Evolutionary conservation across 1,284 basidiomycete genomes (phyloP).

Genomic region (Fistulinella cinereoalba): DNA sequence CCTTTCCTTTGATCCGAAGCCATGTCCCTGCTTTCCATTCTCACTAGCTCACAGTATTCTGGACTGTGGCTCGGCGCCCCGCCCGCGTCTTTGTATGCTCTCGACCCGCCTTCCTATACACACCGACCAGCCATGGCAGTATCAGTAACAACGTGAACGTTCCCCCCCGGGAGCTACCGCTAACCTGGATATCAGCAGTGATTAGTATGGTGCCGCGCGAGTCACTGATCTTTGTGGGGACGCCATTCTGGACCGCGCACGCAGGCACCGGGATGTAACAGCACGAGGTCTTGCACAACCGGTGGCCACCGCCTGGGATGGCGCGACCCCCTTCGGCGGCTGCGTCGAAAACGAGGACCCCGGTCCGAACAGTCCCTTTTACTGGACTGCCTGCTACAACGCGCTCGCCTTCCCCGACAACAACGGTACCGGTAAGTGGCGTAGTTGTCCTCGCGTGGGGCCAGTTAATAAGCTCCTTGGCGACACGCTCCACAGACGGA

Average conservation of each 20-base stretch:
- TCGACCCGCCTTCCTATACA: conserved; percentile 23
- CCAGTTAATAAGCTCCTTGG: no score
- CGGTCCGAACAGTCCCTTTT: conserved; percentile 32
- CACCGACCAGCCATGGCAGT: conserved; percentile 17
- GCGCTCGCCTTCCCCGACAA: conserved; percentile 35
- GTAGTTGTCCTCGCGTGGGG: background rate
- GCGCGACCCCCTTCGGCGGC: conserved; percentile 26
- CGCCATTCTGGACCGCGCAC: background rate
- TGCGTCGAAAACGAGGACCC: conserved; percentile 29
- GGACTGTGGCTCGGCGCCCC: background rate
- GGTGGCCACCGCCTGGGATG: conserved; percentile 27
- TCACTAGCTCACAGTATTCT: background rate
- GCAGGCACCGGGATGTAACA: conserved; percentile 25
- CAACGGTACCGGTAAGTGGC: conserved; percentile 26
- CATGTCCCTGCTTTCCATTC: background rate
- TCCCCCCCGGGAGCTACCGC: background rate
- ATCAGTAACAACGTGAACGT: conserved; percentile 20
- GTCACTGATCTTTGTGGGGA: conserved; percentile 5
- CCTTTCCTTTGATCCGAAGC: no score
- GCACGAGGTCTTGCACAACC: conserved; percentile 18
- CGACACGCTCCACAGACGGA: background rate
- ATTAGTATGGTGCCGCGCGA: conserved; percentile 26
- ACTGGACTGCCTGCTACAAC: conserved; percentile 29
- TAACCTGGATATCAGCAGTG: conserved; percentile 20
- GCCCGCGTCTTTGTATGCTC: conserved; percentile 9